Conservation (phyloP, 257 asterid species). For the Solanum paucissectum region DNA sequence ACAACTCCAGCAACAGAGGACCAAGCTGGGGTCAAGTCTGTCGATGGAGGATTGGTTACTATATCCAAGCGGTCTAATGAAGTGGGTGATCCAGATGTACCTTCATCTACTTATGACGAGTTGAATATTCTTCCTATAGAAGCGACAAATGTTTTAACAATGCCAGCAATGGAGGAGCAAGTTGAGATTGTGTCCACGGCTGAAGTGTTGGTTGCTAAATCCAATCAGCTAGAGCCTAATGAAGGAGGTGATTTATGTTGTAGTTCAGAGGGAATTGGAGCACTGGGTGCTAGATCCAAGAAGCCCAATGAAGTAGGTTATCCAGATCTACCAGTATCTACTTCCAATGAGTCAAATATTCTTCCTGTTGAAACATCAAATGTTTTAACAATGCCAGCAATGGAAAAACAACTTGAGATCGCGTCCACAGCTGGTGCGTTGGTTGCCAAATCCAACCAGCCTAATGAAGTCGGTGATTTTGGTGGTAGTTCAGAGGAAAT, state of each 20-base stretch:
- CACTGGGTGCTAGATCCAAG: conserved; percentile 1
- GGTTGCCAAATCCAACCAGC: conserved; percentile 6
- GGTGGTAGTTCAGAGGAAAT: neutral
- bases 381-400: neutral
- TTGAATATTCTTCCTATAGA: neutral
- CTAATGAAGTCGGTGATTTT: conserved; percentile 4
- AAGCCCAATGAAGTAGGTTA: conserved; percentile 11
- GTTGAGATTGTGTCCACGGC: neutral
- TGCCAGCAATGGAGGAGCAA: neutral
- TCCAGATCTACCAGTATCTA: neutral
- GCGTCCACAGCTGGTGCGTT: neutral
- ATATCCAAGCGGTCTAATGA: conserved; percentile 10
- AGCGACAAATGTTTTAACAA: neutral
- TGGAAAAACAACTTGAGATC: neutral
- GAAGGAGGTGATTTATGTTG: neutral
- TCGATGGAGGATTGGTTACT: neutral
- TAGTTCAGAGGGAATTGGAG: neutral
- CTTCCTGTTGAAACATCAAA: neutral
- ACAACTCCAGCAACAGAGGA: conserved; percentile 5
- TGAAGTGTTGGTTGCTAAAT: neutral
- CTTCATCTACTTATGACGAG: neutral
- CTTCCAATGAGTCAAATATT: neutral
- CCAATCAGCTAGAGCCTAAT: conserved; percentile 12
- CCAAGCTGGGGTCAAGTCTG: neutral
- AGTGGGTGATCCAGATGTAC: neutral